phyloP scores from a whole-genome alignment of 441 rosid species.

The Cnidoscolus chayamansa region DNA sequence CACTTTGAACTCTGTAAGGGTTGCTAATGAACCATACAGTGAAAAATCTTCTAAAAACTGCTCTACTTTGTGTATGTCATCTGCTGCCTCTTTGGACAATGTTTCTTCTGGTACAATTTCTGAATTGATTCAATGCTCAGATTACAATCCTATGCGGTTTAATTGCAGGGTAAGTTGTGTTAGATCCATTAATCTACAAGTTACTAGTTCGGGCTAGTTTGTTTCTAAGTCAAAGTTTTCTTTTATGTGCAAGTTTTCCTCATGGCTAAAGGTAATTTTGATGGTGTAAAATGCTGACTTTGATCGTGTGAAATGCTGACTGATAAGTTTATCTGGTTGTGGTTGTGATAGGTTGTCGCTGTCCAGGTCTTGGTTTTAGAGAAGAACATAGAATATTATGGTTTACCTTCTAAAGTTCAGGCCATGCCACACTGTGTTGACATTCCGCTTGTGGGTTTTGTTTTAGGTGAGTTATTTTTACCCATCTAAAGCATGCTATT shows the following conservation, averaged over 20 bases:
- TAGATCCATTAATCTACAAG: background rate
- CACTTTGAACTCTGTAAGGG: slow-evolving; percentile 44
- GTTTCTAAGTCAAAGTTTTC: background rate
- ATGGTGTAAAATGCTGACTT: background rate
- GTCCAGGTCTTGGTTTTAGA: slow-evolving; percentile 59
- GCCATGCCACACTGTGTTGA: slow-evolving; percentile 36
- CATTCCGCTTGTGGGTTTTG: slow-evolving; percentile 75
- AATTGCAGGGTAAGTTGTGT: slow-evolving; percentile 59
- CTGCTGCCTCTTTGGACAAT: slow-evolving; percentile 25
- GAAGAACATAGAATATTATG: slow-evolving; percentile 30
- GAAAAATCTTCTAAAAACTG: slow-evolving; percentile 21
- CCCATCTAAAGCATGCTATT: background rate
- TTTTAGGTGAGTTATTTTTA: slow-evolving; percentile 56
- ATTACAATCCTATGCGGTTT: slow-evolving; percentile 38
- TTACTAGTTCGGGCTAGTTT: background rate
- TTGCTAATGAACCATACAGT: slow-evolving; percentile 30
- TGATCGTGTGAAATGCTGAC: slow-evolving; percentile 1
- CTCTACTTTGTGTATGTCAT: slow-evolving; percentile 22
- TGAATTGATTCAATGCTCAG: slow-evolving; percentile 32
- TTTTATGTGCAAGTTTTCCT: slow-evolving; percentile 1
- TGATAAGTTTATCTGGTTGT: slow-evolving; percentile 15
- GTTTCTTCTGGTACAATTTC: slow-evolving; percentile 44
- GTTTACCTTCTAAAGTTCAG: slow-evolving; percentile 26
- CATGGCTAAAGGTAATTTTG: background rate
- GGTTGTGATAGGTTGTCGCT: slow-evolving; percentile 54